These are phyloP conservation scores for Auricularia cornea DNA, from an alignment of 768 basidiomycete genomes.

Conservation along the genomic window DNA sequence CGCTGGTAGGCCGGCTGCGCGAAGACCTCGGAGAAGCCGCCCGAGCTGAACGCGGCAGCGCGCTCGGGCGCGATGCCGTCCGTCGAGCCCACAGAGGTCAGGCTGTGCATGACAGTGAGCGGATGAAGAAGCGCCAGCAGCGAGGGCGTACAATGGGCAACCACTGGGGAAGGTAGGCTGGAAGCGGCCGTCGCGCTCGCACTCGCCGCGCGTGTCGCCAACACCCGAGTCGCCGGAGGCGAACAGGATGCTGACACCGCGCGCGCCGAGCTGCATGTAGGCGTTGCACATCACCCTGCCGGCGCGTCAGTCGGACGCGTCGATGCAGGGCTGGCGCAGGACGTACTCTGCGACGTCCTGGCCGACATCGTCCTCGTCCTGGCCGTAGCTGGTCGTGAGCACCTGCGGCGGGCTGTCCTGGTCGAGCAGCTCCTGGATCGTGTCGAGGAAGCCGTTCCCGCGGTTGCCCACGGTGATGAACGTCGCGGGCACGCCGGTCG, in stretches of 20 bases:
- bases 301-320: not conserved
- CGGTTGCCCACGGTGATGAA: conserved; percentile 21
- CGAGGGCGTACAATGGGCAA: conserved; percentile 11
- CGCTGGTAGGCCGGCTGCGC: conserved; percentile 6
- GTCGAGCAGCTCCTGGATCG: conserved; percentile 18
- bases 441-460: conserved; percentile 18
- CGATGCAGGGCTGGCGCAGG: not conserved
- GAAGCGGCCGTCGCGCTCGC: conserved; percentile 5
- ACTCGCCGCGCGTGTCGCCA: conserved; percentile 4
- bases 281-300: conserved; percentile 21
- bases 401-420: conserved; percentile 16
- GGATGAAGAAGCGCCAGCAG: not conserved
- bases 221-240: conserved; percentile 14
- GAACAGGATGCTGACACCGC: conserved; percentile 13
- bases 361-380: conserved; percentile 17
- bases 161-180: conserved; percentile 14
- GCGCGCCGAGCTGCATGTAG: conserved; percentile 18
- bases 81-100: conserved; percentile 13
- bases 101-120: not conserved
- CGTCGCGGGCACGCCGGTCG: conserved; percentile 20
- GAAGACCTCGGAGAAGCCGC: conserved; percentile 13
- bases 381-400: conserved; percentile 23
- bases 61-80: conserved; percentile 10
- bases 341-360: conserved; percentile 13
- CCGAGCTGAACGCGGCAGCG: conserved; percentile 10